Percentiles rank a stretch among this genome's conserved stretches.
Conservation (phyloP, 139 green algal species). For the Picochlorum sp. region DNA sequence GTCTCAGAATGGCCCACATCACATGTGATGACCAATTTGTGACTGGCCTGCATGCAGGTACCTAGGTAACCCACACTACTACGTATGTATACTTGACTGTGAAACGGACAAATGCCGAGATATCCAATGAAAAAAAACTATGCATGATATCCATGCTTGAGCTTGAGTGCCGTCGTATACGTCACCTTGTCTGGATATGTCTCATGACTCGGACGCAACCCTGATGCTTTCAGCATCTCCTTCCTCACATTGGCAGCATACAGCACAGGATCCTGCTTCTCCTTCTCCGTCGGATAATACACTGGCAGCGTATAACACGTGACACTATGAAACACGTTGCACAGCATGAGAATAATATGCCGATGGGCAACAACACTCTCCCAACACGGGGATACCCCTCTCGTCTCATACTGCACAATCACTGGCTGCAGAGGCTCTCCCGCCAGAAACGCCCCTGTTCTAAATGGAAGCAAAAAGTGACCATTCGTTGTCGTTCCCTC, state of each 20-base stretch:
- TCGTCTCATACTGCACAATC: constrained; percentile 59
- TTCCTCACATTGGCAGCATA: constrained; percentile 70
- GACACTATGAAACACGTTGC: constrained; percentile 37
- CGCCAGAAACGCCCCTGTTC: constrained; percentile 82
- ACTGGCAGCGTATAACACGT: constrained; percentile 64
- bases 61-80: too few species aligned
- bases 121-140: background rate
- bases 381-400: constrained; percentile 61
- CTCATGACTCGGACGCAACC: constrained; percentile 16
- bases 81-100: background rate
- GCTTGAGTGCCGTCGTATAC: constrained; percentile 26
- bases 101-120: background rate
- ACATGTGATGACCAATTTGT: too few species aligned
- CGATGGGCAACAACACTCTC: constrained; percentile 56
- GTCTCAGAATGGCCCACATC: too few species aligned
- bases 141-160: constrained; percentile 3
- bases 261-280: constrained; percentile 51
- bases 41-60: too few species aligned
- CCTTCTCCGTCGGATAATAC: constrained; percentile 57
- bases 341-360: constrained; percentile 72
- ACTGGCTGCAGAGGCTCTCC: constrained; percentile 72
- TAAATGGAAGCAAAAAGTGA: constrained; percentile 78
- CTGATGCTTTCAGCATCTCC: constrained; percentile 13
- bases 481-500: constrained; percentile 92
- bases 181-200: constrained; percentile 46